A percentile compares a stretch with the other conserved stretches of the same genome.
These are phyloP conservation scores for Sclerotinia nivalis DNA, from an alignment of 2,329 filamentous ascomycete species.

Conservation along the genomic window DNA sequence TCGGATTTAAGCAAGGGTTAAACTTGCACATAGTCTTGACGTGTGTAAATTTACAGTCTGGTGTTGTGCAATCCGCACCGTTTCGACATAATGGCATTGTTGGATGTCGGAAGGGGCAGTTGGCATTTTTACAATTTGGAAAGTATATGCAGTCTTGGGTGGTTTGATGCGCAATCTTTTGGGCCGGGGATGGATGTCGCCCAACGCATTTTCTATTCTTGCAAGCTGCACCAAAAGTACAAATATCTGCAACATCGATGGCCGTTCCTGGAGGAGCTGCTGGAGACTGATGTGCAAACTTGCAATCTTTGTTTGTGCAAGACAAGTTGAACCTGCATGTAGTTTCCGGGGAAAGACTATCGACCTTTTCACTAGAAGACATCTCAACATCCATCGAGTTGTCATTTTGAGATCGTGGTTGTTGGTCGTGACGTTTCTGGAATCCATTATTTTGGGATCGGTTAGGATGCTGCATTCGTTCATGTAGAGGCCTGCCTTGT, in stretches of 20 bases:
- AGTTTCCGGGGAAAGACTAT: slow-evolving; percentile 60
- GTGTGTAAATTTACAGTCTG: slow-evolving; percentile 89
- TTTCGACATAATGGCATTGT: slow-evolving; percentile 86
- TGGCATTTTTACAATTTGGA: slow-evolving; percentile 84
- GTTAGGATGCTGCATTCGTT: slow-evolving; percentile 59
- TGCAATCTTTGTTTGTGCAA: slow-evolving; percentile 87
- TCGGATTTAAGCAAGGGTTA: slow-evolving; percentile 86
- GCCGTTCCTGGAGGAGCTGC: slow-evolving; percentile 76
- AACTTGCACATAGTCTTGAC: slow-evolving; percentile 82
- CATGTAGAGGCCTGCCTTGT: slow-evolving; percentile 66
- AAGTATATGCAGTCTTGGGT: slow-evolving; percentile 90
- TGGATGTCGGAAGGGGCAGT: slow-evolving; percentile 88
- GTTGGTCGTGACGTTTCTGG: slow-evolving; percentile 33
- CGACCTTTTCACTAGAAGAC: slow-evolving; percentile 52
- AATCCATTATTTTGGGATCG: slow-evolving; percentile 30
- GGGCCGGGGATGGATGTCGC: slow-evolving; percentile 88
- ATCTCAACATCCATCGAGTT: slow-evolving; percentile 63
- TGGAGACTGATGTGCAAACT: slow-evolving; percentile 91
- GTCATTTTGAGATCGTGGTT: slow-evolving; percentile 28
- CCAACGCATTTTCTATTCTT: slow-evolving; percentile 94
- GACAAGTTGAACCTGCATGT: slow-evolving; percentile 87
- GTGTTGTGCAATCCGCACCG: slow-evolving; percentile 79
- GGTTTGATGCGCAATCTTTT: slow-evolving; percentile 73
- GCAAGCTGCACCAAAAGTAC: slow-evolving; percentile 85
- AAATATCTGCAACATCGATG: slow-evolving; percentile 78